Evolutionary conservation across 2,329 filamentous ascomycete species (phyloP).

Genomic region (Pseudogymnoascus sp.): DNA sequence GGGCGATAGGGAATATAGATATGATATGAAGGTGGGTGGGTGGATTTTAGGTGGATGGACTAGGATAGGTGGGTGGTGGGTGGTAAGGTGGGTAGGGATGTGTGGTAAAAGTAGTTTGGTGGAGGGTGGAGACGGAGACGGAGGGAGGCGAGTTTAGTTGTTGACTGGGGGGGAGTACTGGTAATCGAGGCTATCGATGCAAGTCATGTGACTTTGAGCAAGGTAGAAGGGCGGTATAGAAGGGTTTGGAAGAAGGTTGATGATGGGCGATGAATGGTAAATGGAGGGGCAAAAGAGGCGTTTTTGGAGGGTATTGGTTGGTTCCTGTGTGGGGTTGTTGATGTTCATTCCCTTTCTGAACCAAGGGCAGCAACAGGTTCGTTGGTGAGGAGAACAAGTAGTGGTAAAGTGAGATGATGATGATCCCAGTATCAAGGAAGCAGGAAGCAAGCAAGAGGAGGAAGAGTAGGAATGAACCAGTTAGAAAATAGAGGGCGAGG

Average conservation of each 20-base stretch:
- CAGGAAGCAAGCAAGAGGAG: too few species aligned
- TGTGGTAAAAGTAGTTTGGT: constrained; percentile 10
- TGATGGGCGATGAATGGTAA: constrained; percentile 1
- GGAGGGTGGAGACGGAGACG: constrained; percentile 7
- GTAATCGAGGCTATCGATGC: background rate
- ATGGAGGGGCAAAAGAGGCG: background rate
- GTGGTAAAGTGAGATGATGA: background rate
- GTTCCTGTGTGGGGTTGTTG: background rate
- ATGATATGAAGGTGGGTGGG: constrained; percentile 12
- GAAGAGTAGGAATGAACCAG: too few species aligned
- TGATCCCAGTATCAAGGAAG: background rate
- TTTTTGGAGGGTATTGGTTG: background rate
- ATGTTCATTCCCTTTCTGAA: background rate
- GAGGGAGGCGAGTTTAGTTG: too few species aligned
- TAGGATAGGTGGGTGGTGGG: background rate
- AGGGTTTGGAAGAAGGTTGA: background rate
- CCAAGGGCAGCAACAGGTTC: background rate
- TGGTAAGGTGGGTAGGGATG: constrained; percentile 14
- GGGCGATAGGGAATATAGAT: constrained; percentile 11
- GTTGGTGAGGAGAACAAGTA: too few species aligned
- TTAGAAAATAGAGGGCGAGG: background rate
- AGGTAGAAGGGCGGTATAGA: too few species aligned
- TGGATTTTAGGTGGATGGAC: constrained; percentile 3
- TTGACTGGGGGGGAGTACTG: too few species aligned
- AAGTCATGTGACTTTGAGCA: background rate